These are phyloP conservation scores for Nakaseomyces uthaithaninus DNA, from an alignment of 1,139 yeast species.

Conservation along the genomic window DNA sequence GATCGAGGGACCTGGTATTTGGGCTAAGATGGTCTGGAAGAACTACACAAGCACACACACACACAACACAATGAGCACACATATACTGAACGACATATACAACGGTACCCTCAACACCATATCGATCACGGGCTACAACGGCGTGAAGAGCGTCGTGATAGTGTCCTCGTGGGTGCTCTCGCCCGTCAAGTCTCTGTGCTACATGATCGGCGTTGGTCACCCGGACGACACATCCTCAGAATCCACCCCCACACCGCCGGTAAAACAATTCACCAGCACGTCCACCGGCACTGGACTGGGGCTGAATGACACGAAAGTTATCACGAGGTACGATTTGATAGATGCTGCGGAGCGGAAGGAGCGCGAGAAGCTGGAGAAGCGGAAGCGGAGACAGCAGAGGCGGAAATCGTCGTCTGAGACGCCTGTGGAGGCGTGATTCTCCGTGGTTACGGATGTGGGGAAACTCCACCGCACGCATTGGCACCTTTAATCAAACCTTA, in stretches of 20 bases:
- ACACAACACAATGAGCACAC: constrained; percentile 2
- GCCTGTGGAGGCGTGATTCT: too few species aligned
- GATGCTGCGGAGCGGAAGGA: constrained; percentile 7
- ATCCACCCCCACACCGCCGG: background rate
- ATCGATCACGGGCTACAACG: constrained; percentile 3
- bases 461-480: too few species aligned
- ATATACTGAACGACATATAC: constrained; percentile 2
- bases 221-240: background rate
- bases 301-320: background rate
- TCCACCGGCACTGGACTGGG: background rate
- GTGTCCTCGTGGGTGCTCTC: constrained; percentile 3
- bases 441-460: too few species aligned
- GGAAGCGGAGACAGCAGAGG: constrained; percentile 2
- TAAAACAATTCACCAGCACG: background rate
- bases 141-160: constrained; percentile 5
- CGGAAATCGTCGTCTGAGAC: background rate
- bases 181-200: constrained; percentile 5
- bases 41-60: background rate
- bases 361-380: constrained; percentile 3
- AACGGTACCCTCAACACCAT: constrained; percentile 6
- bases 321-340: constrained; percentile 4
- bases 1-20: too few species aligned
- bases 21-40: background rate
- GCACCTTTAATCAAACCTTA: too few species aligned
- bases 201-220: constrained; percentile 1